Conservation (phyloP, 2,329 filamentous ascomycete species). For the Falciphora oryzae region DNA sequence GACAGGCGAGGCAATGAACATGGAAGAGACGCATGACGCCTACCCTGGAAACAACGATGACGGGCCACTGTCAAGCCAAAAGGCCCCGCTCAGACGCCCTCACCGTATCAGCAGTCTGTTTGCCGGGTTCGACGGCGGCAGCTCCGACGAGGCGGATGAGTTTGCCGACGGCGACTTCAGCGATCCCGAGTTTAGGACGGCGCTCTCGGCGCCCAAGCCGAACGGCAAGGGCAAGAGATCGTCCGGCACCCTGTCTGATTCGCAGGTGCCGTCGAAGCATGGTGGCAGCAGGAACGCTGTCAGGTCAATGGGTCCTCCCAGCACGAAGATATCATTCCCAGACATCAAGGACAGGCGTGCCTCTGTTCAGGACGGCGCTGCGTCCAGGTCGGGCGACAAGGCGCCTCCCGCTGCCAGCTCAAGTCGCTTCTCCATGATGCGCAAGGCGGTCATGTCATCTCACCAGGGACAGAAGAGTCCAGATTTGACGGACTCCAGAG, state of each 20-base stretch:
- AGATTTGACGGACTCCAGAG: conserved; percentile 51
- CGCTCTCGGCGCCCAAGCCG: conserved; percentile 57
- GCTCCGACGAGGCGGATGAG: conserved; percentile 60
- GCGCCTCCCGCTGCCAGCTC: conserved; percentile 20
- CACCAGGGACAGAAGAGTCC: conserved; percentile 62
- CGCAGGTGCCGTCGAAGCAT: background rate
- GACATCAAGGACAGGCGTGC: background rate
- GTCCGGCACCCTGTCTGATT: no score
- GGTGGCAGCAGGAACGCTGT: background rate
- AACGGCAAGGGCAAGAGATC: conserved; percentile 17
- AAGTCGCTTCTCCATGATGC: conserved; percentile 57
- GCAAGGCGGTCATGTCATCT: conserved; percentile 67
- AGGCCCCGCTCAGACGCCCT: conserved; percentile 59
- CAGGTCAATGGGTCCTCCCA: background rate
- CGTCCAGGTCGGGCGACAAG: background rate
- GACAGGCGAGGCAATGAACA: conserved; percentile 12
- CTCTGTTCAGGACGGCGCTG: background rate
- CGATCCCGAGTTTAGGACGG: conserved; percentile 63
- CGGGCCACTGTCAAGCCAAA: conserved; percentile 59
- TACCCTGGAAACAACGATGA: conserved; percentile 80
- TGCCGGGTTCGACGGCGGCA: conserved; percentile 71
- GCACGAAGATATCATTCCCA: background rate
- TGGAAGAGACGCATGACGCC: conserved; percentile 49
- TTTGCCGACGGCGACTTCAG: conserved; percentile 56
- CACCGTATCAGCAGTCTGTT: conserved; percentile 80